Base-by-base conservation (phyloP, 192 early-diverging fungal species). In the Coemansia sp. region DNA sequence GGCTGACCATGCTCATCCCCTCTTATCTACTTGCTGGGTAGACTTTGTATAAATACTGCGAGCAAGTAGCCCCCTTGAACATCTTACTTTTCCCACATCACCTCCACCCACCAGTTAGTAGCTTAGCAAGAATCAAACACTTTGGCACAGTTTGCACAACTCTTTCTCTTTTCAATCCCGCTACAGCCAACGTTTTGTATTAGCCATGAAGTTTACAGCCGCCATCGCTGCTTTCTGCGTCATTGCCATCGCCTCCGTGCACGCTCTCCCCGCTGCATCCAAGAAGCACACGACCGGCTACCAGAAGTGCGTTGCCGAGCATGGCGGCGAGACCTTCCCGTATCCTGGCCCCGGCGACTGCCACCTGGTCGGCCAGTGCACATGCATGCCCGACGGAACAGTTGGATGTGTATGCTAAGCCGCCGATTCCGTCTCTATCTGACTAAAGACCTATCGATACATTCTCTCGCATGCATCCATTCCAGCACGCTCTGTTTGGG, bases 311-410 rank as follows among this genome's bases (percentile, higher is more conserved):
- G 63, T 77, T 23, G 32, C 21, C 9, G 60, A 67, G 34, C 51
- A 77, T 25, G 74, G 63, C 14, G 68, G 74, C n/a, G 34, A 26
- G 18, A 27, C 30, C 13, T 77, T 67, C 53, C 68, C 68, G 10
- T 70, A 70, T n/a, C 62, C 60, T 0, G 68, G 68, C 4, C 47
- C 63, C 0, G 68, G 68, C 45, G 68, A 77, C 9, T 77, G 74
- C 60, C 58, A 67, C 26, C 33, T 29, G 4, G 3, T 71, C 8
- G 74, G 74, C 1, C 37, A 30, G 8, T 77, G 74, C 60, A 31
- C 54, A 33, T 77, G 74, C 53, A 15, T 58, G 45, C 27, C 29
- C 4, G 54, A 71, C 14, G 74, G 74, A 1, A 48, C 29, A 11
- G 41, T 77, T 35, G 68, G 47, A 8, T 77, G 74, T 35, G 39